These are phyloP conservation scores for Nicotiana attenuata DNA, from an alignment of 257 asterid species.

Conservation along the genomic window DNA sequence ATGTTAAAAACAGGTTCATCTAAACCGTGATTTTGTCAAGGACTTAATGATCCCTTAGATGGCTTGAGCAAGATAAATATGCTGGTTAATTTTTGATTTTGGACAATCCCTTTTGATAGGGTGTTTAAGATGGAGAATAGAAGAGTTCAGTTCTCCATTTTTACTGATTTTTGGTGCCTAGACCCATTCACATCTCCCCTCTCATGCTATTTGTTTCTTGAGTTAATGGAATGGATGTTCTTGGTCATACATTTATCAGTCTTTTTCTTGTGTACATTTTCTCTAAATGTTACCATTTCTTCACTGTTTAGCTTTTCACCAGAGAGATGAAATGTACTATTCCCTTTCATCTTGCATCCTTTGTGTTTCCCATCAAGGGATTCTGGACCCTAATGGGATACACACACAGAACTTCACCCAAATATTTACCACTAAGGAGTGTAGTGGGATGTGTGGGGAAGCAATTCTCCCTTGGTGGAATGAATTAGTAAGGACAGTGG, in stretches of 20 bases:
- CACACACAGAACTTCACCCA: not conserved
- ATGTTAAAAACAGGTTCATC: slow-evolving; percentile 5
- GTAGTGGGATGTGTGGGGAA: not conserved
- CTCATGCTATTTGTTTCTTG: not conserved
- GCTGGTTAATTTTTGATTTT: not conserved
- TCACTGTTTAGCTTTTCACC: not conserved
- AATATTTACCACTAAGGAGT: not conserved
- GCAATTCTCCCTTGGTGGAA: no score
- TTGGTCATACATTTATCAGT: not conserved
- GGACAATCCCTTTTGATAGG: not conserved
- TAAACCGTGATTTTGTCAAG: slow-evolving; percentile 4
- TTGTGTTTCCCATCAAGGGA: not conserved
- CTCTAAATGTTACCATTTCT: not conserved
- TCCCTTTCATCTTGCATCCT: not conserved
- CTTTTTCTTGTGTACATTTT: not conserved
- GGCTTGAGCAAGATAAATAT: not conserved
- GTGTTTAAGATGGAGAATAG: not conserved
- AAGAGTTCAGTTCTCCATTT: not conserved
- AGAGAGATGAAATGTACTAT: not conserved
- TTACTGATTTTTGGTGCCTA: not conserved
- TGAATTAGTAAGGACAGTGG: not conserved
- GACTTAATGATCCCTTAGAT: slow-evolving; percentile 2
- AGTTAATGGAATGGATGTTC: not conserved
- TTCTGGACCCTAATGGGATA: not conserved
- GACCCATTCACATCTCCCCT: not conserved